Evolutionary conservation across 2,329 filamentous ascomycete species (phyloP), one percentile per base, ranked within the genome.

Genomic region (Colletotrichum eleusines): DNA sequence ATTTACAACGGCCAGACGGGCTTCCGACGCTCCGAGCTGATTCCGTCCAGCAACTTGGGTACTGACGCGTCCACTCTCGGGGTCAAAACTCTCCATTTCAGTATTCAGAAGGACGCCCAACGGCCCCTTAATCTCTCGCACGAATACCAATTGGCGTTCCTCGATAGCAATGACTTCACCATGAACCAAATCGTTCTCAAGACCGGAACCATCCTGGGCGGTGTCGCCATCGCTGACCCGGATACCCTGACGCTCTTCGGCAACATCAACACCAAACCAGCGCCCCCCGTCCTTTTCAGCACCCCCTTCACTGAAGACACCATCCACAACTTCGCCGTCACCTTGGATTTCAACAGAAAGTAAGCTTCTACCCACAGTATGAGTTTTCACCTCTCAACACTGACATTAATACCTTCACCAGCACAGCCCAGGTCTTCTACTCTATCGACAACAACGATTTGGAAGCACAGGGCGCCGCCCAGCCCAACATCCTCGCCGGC

Each of bases 271-370:
- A 81, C 81, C 54, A 72, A 66, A 33, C 66, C 69, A 4, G 23
- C 35, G 40, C 78, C 79, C 64, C 81, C 82, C 71, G 76, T 84
- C 20, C 78, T 91, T 2, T 90, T 86, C 76, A 82, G 80, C 33
- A 83, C 84, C 0, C 80, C 83, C 1, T 89, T 90, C 63, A 80
- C 83, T 16, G 77, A 80, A 44, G 82, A 78, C 16, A 79, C 83
- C n/a, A 89, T 88, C 82, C 87, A 90, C 76, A 91, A 91, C 81
- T 91, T 90, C 81, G 89, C 84, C 6, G 69, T 90, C 33, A 86
- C 83, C 18, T 78, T 90, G 26, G 85, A 91, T 77, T 91, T 88
- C 76, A 79, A 80, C 54, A 80, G 84, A 62, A 86, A 88, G 87
- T 89, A 78, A 57, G 85, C 31, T 35, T 33, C 33, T 42, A 42